These are phyloP conservation scores for Aspergillus sp. DNA, from an alignment of 2,329 filamentous ascomycete species.

Conservation along the genomic window DNA sequence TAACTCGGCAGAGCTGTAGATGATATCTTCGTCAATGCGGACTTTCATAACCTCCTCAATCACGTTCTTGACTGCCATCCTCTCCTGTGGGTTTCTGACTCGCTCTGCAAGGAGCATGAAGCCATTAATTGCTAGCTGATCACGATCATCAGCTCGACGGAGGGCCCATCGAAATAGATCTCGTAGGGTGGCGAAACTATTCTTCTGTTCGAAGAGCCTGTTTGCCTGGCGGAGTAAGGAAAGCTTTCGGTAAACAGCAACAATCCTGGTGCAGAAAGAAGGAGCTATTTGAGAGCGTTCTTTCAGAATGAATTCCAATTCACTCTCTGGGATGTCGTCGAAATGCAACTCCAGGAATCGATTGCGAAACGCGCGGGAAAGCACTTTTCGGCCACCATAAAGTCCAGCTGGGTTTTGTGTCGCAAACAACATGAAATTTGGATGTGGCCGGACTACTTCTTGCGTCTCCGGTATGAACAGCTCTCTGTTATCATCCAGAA, in stretches of 20 bases:
- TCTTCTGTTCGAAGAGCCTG: constrained; percentile 92
- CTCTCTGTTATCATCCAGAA: constrained; percentile 95
- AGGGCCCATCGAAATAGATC: constrained; percentile 96
- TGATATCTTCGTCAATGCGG: constrained; percentile 66
- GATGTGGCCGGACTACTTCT: constrained; percentile 85
- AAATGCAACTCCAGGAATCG: constrained; percentile 96
- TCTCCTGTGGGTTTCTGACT: constrained; percentile 87
- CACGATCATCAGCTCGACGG: constrained; percentile 76
- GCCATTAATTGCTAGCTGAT: constrained; percentile 86
- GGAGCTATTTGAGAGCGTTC: constrained; percentile 85
- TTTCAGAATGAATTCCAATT: constrained; percentile 87
- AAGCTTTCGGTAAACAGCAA: constrained; percentile 89
- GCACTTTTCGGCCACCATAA: constrained; percentile 89
- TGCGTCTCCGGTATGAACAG: constrained; percentile 95
- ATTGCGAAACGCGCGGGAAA: constrained; percentile 94
- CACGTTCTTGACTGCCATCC: constrained; percentile 76
- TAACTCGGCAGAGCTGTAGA: constrained; percentile 67
- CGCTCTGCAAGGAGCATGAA: constrained; percentile 96
- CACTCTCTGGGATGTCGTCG: constrained; percentile 94
- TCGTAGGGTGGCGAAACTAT: constrained; percentile 92
- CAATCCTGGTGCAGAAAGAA: constrained; percentile 87
- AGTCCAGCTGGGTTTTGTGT: constrained; percentile 95
- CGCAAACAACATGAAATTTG: constrained; percentile 96
- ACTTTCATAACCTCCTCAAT: constrained; percentile 92
- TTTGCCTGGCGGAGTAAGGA: constrained; percentile 86